Evolutionary conservation across 2,329 filamentous ascomycete species (phyloP).

Genomic region (Apiospora aurea): DNA sequence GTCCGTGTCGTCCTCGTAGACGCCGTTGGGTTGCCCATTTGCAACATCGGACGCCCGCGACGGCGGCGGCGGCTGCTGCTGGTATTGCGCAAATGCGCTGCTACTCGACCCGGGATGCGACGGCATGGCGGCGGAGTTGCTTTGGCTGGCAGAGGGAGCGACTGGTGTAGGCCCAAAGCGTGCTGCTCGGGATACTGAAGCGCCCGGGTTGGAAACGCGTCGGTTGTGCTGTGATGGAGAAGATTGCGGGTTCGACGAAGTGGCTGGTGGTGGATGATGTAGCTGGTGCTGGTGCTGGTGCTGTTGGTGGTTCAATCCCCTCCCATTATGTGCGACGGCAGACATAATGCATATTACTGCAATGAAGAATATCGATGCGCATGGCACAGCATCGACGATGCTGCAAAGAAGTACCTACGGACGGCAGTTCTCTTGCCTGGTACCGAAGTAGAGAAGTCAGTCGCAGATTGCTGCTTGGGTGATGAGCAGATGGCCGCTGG

Average conservation of each 20-base stretch:
- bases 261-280: constrained; percentile 1
- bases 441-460: neutral
- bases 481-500: neutral
- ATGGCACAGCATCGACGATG: neutral
- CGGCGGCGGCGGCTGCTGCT: constrained; percentile 15
- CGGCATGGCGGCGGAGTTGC: constrained; percentile 17
- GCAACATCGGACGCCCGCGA: constrained; percentile 1
- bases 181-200: neutral
- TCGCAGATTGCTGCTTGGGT: neutral
- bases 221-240: constrained; percentile 5
- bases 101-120: constrained; percentile 22
- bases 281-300: neutral
- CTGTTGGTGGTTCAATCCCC: constrained; percentile 18
- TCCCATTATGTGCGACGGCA: constrained; percentile 14
- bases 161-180: neutral
- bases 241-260: neutral
- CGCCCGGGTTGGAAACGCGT: constrained; percentile 21
- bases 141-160: too few species aligned
- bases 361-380: constrained; percentile 14
- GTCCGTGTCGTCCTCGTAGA: constrained; percentile 31
- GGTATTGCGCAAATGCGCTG: constrained; percentile 17
- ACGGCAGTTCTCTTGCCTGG: neutral
- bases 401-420: neutral
- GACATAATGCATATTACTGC: constrained; percentile 19
- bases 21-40: constrained; percentile 25